Base-by-base conservation (phyloP, 2,329 filamentous ascomycete species). In the Botrytis fabae region DNA sequence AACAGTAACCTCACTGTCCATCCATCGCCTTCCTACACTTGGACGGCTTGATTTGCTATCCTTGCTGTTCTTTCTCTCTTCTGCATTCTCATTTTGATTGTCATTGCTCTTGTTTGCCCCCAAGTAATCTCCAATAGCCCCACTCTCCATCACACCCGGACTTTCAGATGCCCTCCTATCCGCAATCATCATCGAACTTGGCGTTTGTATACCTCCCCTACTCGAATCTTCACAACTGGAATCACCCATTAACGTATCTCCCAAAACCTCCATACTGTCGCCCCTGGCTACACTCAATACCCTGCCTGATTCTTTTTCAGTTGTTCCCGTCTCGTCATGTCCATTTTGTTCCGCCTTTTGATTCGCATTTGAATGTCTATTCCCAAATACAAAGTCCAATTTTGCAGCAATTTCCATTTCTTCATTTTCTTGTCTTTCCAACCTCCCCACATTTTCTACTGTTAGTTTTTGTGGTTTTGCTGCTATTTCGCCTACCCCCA, bases 361-460 rank as follows among this genome's bases (percentile, higher is more conserved):
- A 54, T 40, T 40, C 59, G 22, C 18, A 35, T 4, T 59, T 28
- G n/a, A 35, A 61, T n/a, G 22, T 25, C 12, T 35, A 6, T 18
- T 60, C 54, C 35, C 48, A 32, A 63, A 0, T 2, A 18, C 40
- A 20, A 70, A 2, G 9, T 61, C 54, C 20, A 61, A 25, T 46
- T 38, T 66, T 5, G 28, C 54, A n/a, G 61, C 61, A 28, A 32
- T 44, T 40, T 42, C 60, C 69, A 71, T 71, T 4, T 42, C 38
- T 66, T 54, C 20, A 40, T 73, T 80, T 81, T 64, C 69, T 28
- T 65, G 65, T 32, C 48, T n/a, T 73, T 83, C 82, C 62, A 88
- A 77, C 74, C 82, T 86, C 51, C 84, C 85, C 64, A 89, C 81
- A 75, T 89, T 89, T 77, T 86, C 86, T 75, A 87, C 84, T 1